phyloP scores from a whole-genome alignment of 1,284 basidiomycete genomes.

The Vanrija sp. region DNA sequence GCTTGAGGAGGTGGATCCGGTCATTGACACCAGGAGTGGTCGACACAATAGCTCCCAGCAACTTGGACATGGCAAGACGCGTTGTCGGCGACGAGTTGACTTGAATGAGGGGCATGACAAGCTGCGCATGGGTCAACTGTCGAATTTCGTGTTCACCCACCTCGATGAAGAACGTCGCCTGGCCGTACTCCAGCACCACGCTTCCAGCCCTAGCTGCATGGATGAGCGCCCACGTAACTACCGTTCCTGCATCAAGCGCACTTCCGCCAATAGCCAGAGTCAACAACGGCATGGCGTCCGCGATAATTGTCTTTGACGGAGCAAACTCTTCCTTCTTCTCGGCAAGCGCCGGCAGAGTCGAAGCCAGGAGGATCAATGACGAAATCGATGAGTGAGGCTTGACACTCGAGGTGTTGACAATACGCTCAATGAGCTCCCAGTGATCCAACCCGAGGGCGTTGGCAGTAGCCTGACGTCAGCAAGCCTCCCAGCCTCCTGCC shows the following conservation, averaged over 20 bases:
- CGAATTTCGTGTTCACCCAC: conserved; percentile 10
- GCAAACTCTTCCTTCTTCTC: neutral
- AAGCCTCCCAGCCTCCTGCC: neutral
- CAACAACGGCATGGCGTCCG: conserved; percentile 32
- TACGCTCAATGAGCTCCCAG: conserved; percentile 21
- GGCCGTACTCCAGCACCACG: conserved; percentile 20
- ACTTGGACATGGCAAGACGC: conserved; percentile 32
- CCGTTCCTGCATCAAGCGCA: conserved; percentile 26
- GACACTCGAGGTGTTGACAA: conserved; percentile 13
- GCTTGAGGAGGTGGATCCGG: conserved; percentile 28
- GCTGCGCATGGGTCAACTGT: conserved; percentile 2
- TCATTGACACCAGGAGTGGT: conserved; percentile 9
- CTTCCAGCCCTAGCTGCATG: conserved; percentile 2
- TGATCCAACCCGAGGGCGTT: conserved; percentile 10
- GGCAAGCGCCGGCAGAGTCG: conserved; percentile 7
- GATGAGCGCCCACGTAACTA: conserved; percentile 20
- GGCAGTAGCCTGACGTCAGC: conserved; percentile 2
- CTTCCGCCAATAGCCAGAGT: conserved; percentile 13
- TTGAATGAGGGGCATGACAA: conserved; percentile 37
- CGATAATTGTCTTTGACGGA: conserved; percentile 10
- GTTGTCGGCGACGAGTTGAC: conserved; percentile 21
- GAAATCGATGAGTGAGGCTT: conserved; percentile 27
- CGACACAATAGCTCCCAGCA: conserved; percentile 27
- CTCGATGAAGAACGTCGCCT: conserved; percentile 33
- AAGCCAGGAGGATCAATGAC: conserved; percentile 26